Base-by-base conservation (phyloP, 805 yeast genomes). In the Starmerella sp. region DNA sequence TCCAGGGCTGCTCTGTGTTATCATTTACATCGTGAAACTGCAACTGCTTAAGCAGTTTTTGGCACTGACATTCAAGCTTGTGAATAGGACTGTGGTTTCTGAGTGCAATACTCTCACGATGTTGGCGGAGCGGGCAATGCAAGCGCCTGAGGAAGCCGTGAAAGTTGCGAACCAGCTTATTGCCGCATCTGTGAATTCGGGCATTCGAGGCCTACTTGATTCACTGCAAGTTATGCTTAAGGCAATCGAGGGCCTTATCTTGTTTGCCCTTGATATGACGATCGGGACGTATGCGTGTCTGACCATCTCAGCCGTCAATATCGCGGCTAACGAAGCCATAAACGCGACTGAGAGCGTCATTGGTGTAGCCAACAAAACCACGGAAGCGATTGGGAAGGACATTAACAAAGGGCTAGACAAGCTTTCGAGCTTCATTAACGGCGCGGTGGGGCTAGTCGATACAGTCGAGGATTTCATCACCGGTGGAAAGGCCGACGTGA, bases 241-340 rank as follows among this genome's bases (percentile, higher is more conserved):
- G 0, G 83, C 81, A 0, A 70, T 82, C 7, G 83, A 85, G 61
- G 73, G 75, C 43, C 59, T 89, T 42, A 65, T 86, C 0, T 64
- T 79, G 4, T 86, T 91, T 64, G 71, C 80, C 7, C 70, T 91
- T 8, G 88, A 89, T 35, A 62, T 91, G 59, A 78, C 84, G 48
- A 67, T 89, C 2, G 97, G 97, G 0, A 93, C 97, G 0, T 87
- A 86, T 68, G 83, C 84, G 0, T 93, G 98, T 67, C 72, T 93
- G 13, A 66, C 88, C 13, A 79, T 85, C 0, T 82, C 93, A 5
- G 79, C 89, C 0, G 73, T 90, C 6, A 82, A 80, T 62, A 86
- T 90, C 3, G 77, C 86, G 0, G 83, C 82, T 1, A 81, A 80
- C 60, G 79, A 81, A 34, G 95, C 95, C 0, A 66, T 86, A 1